Evolutionary conservation across 2,329 filamentous ascomycete genomes (phyloP), one percentile per base, ranked within the genome.

Genomic region (Botryotinia convoluta): DNA sequence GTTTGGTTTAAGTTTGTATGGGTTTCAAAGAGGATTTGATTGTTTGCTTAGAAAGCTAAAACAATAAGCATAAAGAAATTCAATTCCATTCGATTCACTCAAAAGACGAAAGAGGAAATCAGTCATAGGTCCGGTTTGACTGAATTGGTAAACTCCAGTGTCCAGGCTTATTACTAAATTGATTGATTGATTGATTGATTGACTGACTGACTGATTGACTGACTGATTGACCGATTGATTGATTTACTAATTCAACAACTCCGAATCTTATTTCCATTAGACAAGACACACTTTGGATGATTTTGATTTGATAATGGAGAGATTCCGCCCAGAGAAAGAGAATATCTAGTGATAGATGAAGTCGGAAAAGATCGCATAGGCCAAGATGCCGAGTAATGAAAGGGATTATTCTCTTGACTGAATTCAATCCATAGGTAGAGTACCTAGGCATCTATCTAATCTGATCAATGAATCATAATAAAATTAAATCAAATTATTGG

Each of bases 251-350:
- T 70, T 22, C 68, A n/a, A 35, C n/a, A 44, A 54, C 63, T 67
- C 59, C 44, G 68, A 4, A 45, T 70, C 68, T 57, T 70, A 70
- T 48, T 62, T 63, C 57, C 68, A 70, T 37, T 39, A 61, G 68
- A 29, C 67, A 61, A 61, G 45, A 48, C 45, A 26, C 8, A 22
- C 45, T 18, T 45, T 37, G 32, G 59, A 37, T 35, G 57, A n/a
- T n/a, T n/a, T n/a, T n/a, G 16, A 12, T 10, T 7, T n/a, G 9
- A 48, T 48, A 3, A 26, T 26, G n/a, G n/a, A 37, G 22, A 9
- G 22, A 26, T 51, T 51, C 45, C 45, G 45, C 45, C 22, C 22
- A 6, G 48, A 51, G 26, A 26, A 51, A 51, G 63, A 65, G 42
- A 48, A 48, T 10, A 26, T 22, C 1, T 6, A 45, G 44, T 29